phyloP scores from a whole-genome alignment of 164 flowering plant species.

The Stephania yunnanensis region DNA sequence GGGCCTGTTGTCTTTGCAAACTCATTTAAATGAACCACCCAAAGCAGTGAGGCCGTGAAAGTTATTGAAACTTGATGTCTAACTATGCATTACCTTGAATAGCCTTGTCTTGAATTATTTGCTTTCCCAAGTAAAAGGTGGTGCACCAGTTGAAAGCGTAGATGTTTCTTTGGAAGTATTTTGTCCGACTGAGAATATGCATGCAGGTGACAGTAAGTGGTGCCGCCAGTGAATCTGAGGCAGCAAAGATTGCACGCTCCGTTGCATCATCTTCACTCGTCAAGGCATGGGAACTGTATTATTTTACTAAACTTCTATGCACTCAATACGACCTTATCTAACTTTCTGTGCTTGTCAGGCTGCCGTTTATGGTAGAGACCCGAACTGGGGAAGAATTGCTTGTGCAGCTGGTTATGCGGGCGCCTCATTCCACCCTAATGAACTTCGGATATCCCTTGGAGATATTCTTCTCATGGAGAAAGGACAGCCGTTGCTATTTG shows the following conservation, averaged over 20 bases:
- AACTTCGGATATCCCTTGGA: constrained; percentile 72
- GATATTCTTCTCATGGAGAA: constrained; percentile 78
- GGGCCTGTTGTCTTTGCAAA: neutral
- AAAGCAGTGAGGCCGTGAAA: neutral
- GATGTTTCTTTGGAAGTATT: neutral
- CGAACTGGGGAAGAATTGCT: constrained; percentile 99
- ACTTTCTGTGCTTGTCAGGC: constrained; percentile 44
- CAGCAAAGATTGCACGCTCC: constrained; percentile 89
- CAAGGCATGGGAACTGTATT: constrained; percentile 41
- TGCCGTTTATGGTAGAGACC: constrained; percentile 95
- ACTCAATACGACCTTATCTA: constrained; percentile 1
- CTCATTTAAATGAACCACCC: neutral
- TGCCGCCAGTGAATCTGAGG: constrained; percentile 66
- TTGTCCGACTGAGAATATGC: constrained; percentile 9
- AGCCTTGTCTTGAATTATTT: neutral
- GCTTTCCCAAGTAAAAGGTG: neutral
- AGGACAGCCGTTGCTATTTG: constrained; percentile 90
- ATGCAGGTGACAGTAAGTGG: constrained; percentile 78
- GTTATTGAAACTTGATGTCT: neutral
- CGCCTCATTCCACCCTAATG: constrained; percentile 48
- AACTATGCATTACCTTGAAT: neutral
- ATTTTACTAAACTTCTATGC: neutral
- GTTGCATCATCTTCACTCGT: constrained; percentile 89
- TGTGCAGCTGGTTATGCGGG: constrained; percentile 97
- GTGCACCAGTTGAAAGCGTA: neutral